Percentiles rank a stretch among this genome's conserved stretches.
phyloP scores from a whole-genome alignment of 805 yeast genomes.

The Wickerhamiella cacticola region DNA sequence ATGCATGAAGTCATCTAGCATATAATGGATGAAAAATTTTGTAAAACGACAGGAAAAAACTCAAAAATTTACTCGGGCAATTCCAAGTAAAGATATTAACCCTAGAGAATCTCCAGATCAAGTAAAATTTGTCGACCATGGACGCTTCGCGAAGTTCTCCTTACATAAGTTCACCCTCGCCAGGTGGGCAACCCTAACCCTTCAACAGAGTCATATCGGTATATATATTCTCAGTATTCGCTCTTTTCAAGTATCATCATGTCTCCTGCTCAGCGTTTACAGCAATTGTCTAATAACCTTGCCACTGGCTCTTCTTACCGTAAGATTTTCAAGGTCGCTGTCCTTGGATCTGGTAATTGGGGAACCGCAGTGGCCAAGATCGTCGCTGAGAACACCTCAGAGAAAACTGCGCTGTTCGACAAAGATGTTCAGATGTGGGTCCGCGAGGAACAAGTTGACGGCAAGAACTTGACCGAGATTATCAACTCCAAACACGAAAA shows the following conservation, averaged over 20 bases:
- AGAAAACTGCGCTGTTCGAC: conserved; percentile 60
- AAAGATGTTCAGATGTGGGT: conserved; percentile 92
- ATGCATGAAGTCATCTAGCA: conserved; percentile 3
- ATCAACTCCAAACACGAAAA: conserved; percentile 87
- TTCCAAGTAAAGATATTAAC: background rate
- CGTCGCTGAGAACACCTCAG: conserved; percentile 73
- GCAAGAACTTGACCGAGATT: conserved; percentile 73
- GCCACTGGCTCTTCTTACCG: conserved; percentile 14
- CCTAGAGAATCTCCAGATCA: background rate
- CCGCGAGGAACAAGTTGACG: conserved; percentile 66
- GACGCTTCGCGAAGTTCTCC: background rate
- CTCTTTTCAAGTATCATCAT: background rate
- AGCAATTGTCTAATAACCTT: conserved; percentile 13
- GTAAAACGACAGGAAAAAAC: background rate
- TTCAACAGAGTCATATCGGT: background rate
- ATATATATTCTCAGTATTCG: background rate
- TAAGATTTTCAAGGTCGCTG: conserved; percentile 43
- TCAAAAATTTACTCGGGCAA: background rate
- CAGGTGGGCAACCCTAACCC: conserved; percentile 3
- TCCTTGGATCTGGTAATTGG: conserved; percentile 96
- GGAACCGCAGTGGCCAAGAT: conserved; percentile 96
- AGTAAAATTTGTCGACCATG: background rate
- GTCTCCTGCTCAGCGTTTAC: conserved; percentile 11
- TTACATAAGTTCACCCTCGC: background rate
- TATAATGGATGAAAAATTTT: background rate